Evolutionary conservation across 2,329 filamentous ascomycete species (phyloP), one percentile per base, ranked within the genome.

Genomic region (Onygenales sp.): DNA sequence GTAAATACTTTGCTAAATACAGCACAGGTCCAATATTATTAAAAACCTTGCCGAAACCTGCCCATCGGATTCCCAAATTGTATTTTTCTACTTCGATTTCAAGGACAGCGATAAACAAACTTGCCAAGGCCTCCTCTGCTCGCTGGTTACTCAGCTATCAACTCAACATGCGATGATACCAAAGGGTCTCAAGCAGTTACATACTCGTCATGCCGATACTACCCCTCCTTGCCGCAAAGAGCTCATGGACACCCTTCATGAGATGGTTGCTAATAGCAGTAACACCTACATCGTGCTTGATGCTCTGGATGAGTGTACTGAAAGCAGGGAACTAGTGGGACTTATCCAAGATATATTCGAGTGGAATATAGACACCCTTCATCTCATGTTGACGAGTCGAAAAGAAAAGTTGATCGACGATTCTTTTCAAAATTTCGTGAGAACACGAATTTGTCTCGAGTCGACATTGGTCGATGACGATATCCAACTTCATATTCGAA

Each of bases 1-100:
- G 36, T 7, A 39, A 9, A 39, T 39, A n/a, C 13, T 10, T n/a
- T 54, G 14, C 8, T 39, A 39, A 39, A 39, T n/a, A 27, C 36
- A 39, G 9, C 3, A 39, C 13, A n/a, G 36, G 11, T 71, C 67
- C 5, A 68, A 63, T 2, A 57, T 74, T 31, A 60, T 73, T n/a
- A 49, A 68, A 52, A 51, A 65, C 49, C 49, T 47, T 58, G 31
- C 32, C 59, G 40, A 60, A 54, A 43, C 11, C 13, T 5, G 37
- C 5, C n/a, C 44, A 9, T 21, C 48, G 13, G 21, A 36, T 1
- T 27, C 17, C 1, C 46, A 34, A 6, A 47, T 56, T 2, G 31
- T 49, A 8, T 70, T 69, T 49, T 72, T 69, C 57, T 70, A 67
- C 54, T 72, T 72, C 46, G 65, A 67, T 51, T 75, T 74, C 59